Evolutionary conservation across 148 eudicot genomes (phyloP), one percentile per base, ranked within the genome.

Genomic region (Camellia japonica): DNA sequence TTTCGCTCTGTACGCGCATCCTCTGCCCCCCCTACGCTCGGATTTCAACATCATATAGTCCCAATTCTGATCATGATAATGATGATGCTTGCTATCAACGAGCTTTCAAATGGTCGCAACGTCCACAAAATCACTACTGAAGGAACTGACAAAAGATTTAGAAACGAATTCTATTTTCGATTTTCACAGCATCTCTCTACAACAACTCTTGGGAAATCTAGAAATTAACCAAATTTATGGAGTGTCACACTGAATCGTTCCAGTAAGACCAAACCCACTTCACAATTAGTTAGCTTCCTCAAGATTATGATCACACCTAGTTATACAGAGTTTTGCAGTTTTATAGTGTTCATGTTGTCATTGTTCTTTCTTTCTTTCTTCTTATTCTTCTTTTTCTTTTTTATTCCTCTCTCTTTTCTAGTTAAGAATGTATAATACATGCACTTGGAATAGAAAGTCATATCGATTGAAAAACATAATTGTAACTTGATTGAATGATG

Each of bases 201-300:
- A 55, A 49, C 79, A 73, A 61, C 85, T 79, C 87, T 86, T 7
- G 71, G 20, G 14, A 65, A 79, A 73, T 78, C 83, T 54, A 81
- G 49, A 49, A 82, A 59, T 1, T 49, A 16, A 1, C 58, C 69
- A 58, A 59, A 65, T 51, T 47, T 86, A 55, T 65, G 76, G 87
- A 66, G 88, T 70, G 3, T 90, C 95, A 5, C 47, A 86, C 38
- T 84, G 90, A 13, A 38, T 10, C 0, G 87, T 88, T 44, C 97
- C 97, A 0, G 87, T 73, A 0, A 94, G 97, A 54, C 94, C 95
- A 5, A 91, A 93, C 84, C 97, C 97, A 23, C 91, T 93, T 64
- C 97, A 93, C 86, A 93, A 93, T 62, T 91, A 84, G 49, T 44
- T 23, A 66, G 44, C 23, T 13, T 42, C 72, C 83, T 60, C 67